Evolutionary conservation across 495 filamentous ascomycete species (phyloP).

Genomic region (Durotheca rogersii): DNA sequence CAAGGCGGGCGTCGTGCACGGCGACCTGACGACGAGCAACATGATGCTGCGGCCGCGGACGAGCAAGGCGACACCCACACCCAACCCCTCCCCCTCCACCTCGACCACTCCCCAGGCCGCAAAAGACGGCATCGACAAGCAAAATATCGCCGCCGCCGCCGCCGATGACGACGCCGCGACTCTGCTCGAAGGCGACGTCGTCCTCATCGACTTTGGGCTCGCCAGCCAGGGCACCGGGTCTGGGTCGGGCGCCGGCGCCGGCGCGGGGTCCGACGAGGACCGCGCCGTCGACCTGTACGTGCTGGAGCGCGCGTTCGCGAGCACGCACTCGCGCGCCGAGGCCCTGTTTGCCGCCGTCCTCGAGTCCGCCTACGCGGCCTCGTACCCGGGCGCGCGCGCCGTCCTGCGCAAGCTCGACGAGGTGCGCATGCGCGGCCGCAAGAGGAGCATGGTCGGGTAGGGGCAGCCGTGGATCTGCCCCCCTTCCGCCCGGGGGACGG

Average conservation of each 20-base stretch:
- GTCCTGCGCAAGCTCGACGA: constrained; percentile 78
- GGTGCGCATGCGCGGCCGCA: constrained; percentile 92
- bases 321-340: constrained; percentile 89
- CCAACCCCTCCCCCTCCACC: no score
- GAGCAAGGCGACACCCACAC: constrained; percentile 12
- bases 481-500: no score
- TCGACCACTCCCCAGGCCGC: no score
- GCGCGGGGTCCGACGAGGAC: constrained; percentile 93
- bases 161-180: constrained; percentile 24
- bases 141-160: no score
- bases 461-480: neutral
- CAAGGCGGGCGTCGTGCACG: constrained; percentile 80
- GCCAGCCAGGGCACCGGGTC: constrained; percentile 75
- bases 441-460: constrained; percentile 94
- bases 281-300: constrained; percentile 96
- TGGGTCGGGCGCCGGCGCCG: no score
- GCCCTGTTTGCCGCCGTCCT: constrained; percentile 64
- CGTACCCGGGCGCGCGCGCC: constrained; percentile 52
- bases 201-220: constrained; percentile 94
- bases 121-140: no score
- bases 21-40: constrained; percentile 97
- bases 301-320: constrained; percentile 91
- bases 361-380: constrained; percentile 49
- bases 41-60: constrained; percentile 70
- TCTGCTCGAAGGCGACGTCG: constrained; percentile 67